A percentile compares a stretch with the other conserved stretches of the same genome.
These are phyloP conservation scores for Ligustrum vulgare DNA, from an alignment of 257 asterid genomes.

Conservation along the genomic window DNA sequence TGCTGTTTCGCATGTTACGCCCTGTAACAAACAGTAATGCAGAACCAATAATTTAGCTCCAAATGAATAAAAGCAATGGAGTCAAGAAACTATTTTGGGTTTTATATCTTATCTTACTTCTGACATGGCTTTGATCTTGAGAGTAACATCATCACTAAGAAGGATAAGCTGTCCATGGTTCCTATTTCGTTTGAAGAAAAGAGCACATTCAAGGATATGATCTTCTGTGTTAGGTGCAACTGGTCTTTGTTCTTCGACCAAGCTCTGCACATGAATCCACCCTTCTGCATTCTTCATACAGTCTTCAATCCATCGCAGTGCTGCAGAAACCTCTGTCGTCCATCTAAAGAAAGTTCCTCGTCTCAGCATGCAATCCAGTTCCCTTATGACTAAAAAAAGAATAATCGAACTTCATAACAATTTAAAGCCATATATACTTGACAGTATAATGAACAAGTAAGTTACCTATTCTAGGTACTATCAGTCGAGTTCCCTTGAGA, in stretches of 20 bases:
- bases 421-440: constrained; percentile 2
- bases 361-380: constrained; percentile 73
- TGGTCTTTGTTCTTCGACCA: constrained; percentile 56
- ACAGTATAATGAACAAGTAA: not conserved
- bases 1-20: constrained; percentile 72
- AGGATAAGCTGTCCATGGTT: constrained; percentile 59
- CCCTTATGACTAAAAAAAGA: constrained; percentile 62
- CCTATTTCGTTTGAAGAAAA: constrained; percentile 46
- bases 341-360: constrained; percentile 56
- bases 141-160: constrained; percentile 63
- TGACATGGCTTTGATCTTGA: constrained; percentile 94
- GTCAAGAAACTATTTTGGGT: not conserved
- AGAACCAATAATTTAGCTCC: not conserved
- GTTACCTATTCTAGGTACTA: constrained; percentile 78
- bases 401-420: not conserved
- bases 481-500: constrained; percentile 62
- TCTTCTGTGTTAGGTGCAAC: constrained; percentile 83
- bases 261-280: constrained; percentile 89
- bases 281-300: constrained; percentile 53
- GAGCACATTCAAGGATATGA: constrained; percentile 73
- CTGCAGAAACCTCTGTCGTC: constrained; percentile 62
- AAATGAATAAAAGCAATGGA: not conserved
- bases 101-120: constrained; percentile 53
- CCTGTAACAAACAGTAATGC: constrained; percentile 39
- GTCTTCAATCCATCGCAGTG: constrained; percentile 78